phyloP scores from a whole-genome alignment of 2,329 filamentous ascomycete species.

The Aspergillus phoenicis region DNA sequence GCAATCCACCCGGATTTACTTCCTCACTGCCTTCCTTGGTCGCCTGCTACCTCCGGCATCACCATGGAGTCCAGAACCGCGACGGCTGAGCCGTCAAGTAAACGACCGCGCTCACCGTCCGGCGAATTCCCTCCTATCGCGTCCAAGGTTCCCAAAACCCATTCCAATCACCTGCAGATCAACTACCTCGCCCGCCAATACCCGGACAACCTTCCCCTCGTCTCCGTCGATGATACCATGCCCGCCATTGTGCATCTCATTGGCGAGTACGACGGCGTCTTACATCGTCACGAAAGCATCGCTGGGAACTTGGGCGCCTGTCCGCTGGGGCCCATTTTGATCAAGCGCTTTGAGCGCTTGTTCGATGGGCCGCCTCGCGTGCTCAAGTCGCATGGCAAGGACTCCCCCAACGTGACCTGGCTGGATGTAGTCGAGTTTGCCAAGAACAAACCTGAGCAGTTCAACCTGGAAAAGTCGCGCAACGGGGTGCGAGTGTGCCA shows the following conservation, averaged over 20 bases:
- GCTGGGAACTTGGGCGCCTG: slow-evolving; percentile 83
- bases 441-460: slow-evolving; percentile 76
- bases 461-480: slow-evolving; percentile 68
- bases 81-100: slow-evolving; percentile 43
- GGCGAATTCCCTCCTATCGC: slow-evolving; percentile 42
- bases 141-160: slow-evolving; percentile 58
- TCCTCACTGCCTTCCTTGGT: background rate
- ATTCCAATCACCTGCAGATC: slow-evolving; percentile 64
- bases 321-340: slow-evolving; percentile 76
- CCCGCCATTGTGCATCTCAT: slow-evolving; percentile 72
- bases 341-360: slow-evolving; percentile 82
- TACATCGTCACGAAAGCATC: slow-evolving; percentile 83
- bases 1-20: background rate
- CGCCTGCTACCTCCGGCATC: slow-evolving; percentile 5
- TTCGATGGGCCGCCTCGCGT: slow-evolving; percentile 79
- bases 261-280: slow-evolving; percentile 79
- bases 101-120: slow-evolving; percentile 50
- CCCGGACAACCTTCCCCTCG: slow-evolving; percentile 62
- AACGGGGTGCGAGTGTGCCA: slow-evolving; percentile 75
- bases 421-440: slow-evolving; percentile 84
- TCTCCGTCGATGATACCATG: slow-evolving; percentile 69
- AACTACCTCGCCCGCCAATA: slow-evolving; percentile 68
- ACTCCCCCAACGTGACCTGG: slow-evolving; percentile 70
- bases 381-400: slow-evolving; percentile 63
- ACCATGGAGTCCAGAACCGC: slow-evolving; percentile 40